A percentile compares a stretch with the other conserved stretches of the same genome.
Evolutionary conservation across 139 green algal genomes (phyloP).

Genomic region (Chlamydomonas incerta): DNA sequence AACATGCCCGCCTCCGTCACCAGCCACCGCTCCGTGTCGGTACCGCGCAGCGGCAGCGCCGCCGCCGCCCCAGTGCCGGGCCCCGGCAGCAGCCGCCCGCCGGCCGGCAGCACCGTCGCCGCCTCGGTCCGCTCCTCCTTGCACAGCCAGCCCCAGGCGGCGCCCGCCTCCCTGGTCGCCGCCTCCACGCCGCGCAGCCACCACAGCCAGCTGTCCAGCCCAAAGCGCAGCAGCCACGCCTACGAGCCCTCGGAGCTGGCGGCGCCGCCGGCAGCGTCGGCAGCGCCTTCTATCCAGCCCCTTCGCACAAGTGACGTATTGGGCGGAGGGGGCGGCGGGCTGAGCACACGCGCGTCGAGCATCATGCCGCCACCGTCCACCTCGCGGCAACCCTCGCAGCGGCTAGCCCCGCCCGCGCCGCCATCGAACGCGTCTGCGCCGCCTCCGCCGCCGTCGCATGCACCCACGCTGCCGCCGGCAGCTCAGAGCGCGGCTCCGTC

Average conservation of each 20-base stretch:
- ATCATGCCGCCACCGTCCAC: background rate
- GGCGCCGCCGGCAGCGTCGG: background rate
- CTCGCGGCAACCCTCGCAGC: background rate
- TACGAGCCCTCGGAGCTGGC: background rate
- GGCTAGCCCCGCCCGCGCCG: background rate
- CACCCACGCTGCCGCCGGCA: too few species aligned
- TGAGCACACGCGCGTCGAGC: background rate
- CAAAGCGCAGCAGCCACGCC: background rate
- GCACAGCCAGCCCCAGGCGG: too few species aligned
- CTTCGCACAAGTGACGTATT: background rate
- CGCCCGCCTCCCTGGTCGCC: too few species aligned
- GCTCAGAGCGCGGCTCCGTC: too few species aligned
- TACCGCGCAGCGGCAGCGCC: background rate
- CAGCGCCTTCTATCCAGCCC: background rate
- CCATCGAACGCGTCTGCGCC: background rate
- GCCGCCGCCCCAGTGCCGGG: too few species aligned
- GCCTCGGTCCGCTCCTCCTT: background rate
- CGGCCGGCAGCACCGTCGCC: background rate
- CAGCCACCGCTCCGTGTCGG: background rate
- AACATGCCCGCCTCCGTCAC: background rate
- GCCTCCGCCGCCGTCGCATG: background rate
- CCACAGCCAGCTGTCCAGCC: background rate
- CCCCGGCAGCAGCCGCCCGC: too few species aligned
- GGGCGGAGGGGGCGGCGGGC: background rate
- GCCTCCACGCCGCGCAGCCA: background rate